A percentile compares a stretch with the other conserved stretches of the same genome.
Evolutionary conservation across 192 early-diverging fungal genomes (phyloP).

Genomic region (Gamsiella multidivaricata): DNA sequence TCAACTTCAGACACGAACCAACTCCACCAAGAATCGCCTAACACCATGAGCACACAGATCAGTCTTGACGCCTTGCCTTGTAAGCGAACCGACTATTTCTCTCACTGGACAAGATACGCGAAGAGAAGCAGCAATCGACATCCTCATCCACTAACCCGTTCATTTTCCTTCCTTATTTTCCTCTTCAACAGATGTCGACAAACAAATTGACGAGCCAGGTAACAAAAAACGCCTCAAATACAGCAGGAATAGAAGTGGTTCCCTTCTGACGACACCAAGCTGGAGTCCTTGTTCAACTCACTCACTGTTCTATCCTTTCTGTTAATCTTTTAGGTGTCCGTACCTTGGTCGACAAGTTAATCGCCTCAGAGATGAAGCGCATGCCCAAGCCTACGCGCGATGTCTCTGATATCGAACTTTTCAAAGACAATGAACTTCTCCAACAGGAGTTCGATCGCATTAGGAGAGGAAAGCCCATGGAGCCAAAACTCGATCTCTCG

Average conservation of each 20-base stretch:
- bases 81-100: constrained; percentile 18
- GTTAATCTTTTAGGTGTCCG: constrained; percentile 53
- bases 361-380: constrained; percentile 66
- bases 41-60: constrained; percentile 35
- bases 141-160: background rate
- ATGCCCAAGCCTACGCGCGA: constrained; percentile 56
- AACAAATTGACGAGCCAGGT: constrained; percentile 62
- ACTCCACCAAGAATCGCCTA: background rate
- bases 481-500: constrained; percentile 53
- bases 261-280: too few relatives aligned
- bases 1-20: background rate
- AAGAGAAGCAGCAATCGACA: too few relatives aligned
- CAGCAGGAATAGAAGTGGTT: background rate
- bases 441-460: constrained; percentile 60
- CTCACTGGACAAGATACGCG: background rate
- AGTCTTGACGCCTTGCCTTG: constrained; percentile 61
- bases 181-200: constrained; percentile 60
- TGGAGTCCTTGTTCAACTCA: background rate
- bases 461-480: constrained; percentile 57
- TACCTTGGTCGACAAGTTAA: constrained; percentile 60
- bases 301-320: background rate
- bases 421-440: constrained; percentile 52
- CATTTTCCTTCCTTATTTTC: constrained; percentile 4
- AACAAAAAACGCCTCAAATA: constrained; percentile 14
- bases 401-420: constrained; percentile 59